Percentiles rank a stretch among this genome's conserved stretches.
phyloP scores from a whole-genome alignment of 2,329 filamentous ascomycete species.

The Parascedosporium putredinis region DNA sequence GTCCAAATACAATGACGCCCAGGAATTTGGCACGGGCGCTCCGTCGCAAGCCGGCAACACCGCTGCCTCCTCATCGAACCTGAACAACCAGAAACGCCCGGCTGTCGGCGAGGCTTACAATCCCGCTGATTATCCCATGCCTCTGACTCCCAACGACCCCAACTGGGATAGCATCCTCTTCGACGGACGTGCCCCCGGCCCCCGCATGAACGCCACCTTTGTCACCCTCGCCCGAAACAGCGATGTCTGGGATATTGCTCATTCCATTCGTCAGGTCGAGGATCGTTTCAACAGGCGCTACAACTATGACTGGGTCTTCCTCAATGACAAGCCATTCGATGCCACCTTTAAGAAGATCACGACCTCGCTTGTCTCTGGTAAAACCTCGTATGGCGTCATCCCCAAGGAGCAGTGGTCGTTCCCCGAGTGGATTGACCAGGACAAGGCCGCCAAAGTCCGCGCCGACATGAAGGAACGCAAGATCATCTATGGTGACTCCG shows the following conservation, averaged over 20 bases:
- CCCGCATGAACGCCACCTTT: slow-evolving; percentile 93
- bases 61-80: slow-evolving; percentile 9
- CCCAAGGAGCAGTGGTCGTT: slow-evolving; percentile 94
- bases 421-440: slow-evolving; percentile 89
- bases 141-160: slow-evolving; percentile 39
- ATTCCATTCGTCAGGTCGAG: slow-evolving; percentile 91
- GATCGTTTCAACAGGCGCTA: slow-evolving; percentile 96
- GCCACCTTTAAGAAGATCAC: slow-evolving; percentile 91
- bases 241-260: slow-evolving; percentile 93
- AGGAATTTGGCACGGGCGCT: slow-evolving; percentile 14
- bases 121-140: slow-evolving; percentile 35
- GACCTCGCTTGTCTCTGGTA: slow-evolving; percentile 79
- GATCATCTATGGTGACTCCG: slow-evolving; percentile 95
- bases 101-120: slow-evolving; percentile 22
- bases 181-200: slow-evolving; percentile 44
- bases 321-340: slow-evolving; percentile 93
- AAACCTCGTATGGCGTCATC: slow-evolving; percentile 82
- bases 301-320: slow-evolving; percentile 98
- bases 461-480: slow-evolving; percentile 90
- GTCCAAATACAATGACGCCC: slow-evolving; percentile 35
- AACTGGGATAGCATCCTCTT: slow-evolving; percentile 41
- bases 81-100: slow-evolving; percentile 13
- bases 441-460: slow-evolving; percentile 80
- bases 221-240: slow-evolving; percentile 88
- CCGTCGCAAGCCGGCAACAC: too few relatives aligned